Evolutionary conservation across 768 basidiomycete species (phyloP), one percentile per base, ranked within the genome.

Genomic region (Mrakia frigida): DNA sequence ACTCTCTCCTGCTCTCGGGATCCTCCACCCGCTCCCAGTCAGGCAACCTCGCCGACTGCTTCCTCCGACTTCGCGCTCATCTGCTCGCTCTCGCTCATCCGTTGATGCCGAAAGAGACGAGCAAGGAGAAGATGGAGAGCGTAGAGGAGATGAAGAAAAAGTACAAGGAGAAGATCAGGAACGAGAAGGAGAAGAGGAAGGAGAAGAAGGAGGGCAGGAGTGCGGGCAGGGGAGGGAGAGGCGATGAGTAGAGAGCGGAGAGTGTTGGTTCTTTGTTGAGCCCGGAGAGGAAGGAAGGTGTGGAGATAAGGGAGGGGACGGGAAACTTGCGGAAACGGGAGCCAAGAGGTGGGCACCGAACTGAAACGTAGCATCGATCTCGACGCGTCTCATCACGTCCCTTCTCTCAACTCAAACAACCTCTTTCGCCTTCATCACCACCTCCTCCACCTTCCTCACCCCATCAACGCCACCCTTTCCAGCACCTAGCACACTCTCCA

Each of bases 91-190:
- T 61, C 6, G 65, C 74, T 10, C 3, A 14, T 0, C 74, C 74
- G 28, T 68, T 75, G 50, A 70, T 33, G 56, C 74, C 74, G 16
- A 37, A 52, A 28, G 74, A 75, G 33, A 75, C 74, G 43, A 33
- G 31, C 4, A 1, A 50, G 35, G 69, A 28, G 28, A 75, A 68
- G 33, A 11, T 25, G 28, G 74, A 70, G 16, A 37, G 35, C 11
- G 53, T 75, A 28, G n/a, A 70, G 31, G 56, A 28, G 35, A 60
- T 70, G 39, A 41, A 56, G 37, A 28, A 4, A 7, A 33, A 23
- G 25, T 43, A 46, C 21, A 75, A 70, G 56, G 43, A 21, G 10
- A 39, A 18, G 53, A 31, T 61, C 23, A n/a, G 35, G 59, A 14
- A 25, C 21, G 65, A 70, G 25, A 75, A 75, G 59, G 53, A 23